These are phyloP conservation scores for Grifola frondosa DNA, from an alignment of 1,284 basidiomycete genomes.

Conservation along the genomic window DNA sequence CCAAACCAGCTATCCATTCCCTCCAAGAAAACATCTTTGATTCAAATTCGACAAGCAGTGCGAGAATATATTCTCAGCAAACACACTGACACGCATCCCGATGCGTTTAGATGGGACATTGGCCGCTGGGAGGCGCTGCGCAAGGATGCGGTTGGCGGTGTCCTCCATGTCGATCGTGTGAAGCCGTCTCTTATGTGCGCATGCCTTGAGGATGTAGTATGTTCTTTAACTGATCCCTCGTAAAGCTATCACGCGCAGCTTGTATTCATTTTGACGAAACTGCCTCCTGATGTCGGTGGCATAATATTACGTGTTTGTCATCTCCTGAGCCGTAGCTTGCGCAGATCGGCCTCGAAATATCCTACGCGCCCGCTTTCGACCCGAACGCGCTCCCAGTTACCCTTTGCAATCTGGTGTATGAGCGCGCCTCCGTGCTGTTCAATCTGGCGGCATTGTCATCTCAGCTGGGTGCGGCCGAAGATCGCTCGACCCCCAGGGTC, in stretches of 20 bases:
- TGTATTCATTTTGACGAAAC: conserved; percentile 70
- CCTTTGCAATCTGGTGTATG: conserved; percentile 75
- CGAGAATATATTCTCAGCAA: conserved; percentile 68
- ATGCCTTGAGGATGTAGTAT: conserved; percentile 19
- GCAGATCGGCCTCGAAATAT: conserved; percentile 77
- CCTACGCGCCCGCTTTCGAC: conserved; percentile 74
- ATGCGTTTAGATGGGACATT: conserved; percentile 85
- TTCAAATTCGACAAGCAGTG: conserved; percentile 59
- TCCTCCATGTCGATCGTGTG: conserved; percentile 59
- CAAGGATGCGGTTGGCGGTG: conserved; percentile 54
- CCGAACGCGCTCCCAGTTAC: conserved; percentile 58
- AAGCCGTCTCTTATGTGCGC: conserved; percentile 48
- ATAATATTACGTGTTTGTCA: conserved; percentile 1
- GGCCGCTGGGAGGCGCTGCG: conserved; percentile 70
- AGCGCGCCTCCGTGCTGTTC: conserved; percentile 76
- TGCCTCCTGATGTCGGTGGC: conserved; percentile 61
- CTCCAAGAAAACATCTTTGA: conserved; percentile 68
- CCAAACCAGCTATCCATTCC: conserved; percentile 80
- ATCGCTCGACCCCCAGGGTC: conserved; percentile 75
- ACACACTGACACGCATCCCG: conserved; percentile 80
- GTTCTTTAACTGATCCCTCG: conserved; percentile 7
- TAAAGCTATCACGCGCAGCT: conserved; percentile 89
- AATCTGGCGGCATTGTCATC: conserved; percentile 85
- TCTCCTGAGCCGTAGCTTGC: conserved; percentile 7
- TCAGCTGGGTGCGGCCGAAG: conserved; percentile 63